Evolutionary conservation across 1,284 basidiomycete genomes (phyloP).

Genomic region (Ustilago cynodontis): DNA sequence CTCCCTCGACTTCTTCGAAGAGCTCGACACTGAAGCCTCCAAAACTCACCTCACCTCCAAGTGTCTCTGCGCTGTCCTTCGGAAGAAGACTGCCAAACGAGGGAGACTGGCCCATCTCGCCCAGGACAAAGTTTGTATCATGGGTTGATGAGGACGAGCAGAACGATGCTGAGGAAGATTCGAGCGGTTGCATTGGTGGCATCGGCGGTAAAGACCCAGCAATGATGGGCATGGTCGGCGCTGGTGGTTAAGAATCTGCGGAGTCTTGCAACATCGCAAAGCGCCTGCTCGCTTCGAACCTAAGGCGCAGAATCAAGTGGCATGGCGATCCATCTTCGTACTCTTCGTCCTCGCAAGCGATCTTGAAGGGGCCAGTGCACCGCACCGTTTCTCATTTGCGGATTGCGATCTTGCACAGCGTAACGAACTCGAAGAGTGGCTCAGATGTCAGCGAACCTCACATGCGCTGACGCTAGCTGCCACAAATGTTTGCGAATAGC

Average conservation of each 20-base stretch:
- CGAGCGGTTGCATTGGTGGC: constrained; percentile 71
- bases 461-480: no score
- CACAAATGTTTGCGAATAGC: no score
- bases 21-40: constrained; percentile 64
- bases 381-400: no score
- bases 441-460: no score
- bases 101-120: constrained; percentile 70
- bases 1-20: constrained; percentile 67
- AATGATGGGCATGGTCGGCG: constrained; percentile 31
- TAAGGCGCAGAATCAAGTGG: no score
- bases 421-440: no score
- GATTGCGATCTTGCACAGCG: no score
- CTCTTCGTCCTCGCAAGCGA: no score
- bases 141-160: constrained; percentile 71
- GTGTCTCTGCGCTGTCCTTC: constrained; percentile 64
- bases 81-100: constrained; percentile 65
- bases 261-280: no score
- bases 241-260: constrained; percentile 44
- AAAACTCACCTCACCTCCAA: constrained; percentile 68
- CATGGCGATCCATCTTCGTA: no score
- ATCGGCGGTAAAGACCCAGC: constrained; percentile 61
- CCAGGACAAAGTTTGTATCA: constrained; percentile 70
- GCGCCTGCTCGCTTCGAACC: no score
- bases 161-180: constrained; percentile 55
- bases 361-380: no score